These are phyloP conservation scores for Didymella glomerata DNA, from an alignment of 2,329 filamentous ascomycete species.

Conservation along the genomic window DNA sequence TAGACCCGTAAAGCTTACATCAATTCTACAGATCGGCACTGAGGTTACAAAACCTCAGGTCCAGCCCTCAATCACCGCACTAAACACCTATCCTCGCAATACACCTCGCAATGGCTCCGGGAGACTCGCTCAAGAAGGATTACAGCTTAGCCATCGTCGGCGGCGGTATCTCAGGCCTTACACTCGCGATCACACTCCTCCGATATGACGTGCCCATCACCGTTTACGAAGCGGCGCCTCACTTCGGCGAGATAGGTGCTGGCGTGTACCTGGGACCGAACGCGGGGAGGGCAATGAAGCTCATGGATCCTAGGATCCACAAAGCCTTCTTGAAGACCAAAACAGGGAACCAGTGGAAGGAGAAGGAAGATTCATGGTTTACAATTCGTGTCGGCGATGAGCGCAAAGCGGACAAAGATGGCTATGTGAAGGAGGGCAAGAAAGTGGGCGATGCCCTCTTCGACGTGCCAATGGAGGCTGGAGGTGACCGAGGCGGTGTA, in stretches of 20 bases:
- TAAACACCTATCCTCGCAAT: background rate
- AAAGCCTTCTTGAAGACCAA: constrained; percentile 54
- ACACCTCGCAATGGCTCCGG: constrained; percentile 30
- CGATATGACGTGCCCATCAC: constrained; percentile 57
- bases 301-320: constrained; percentile 57
- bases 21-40: background rate
- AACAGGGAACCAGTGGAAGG: constrained; percentile 49
- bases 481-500: constrained; percentile 48
- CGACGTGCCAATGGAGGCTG: constrained; percentile 36
- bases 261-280: constrained; percentile 67
- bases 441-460: constrained; percentile 45
- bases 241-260: constrained; percentile 67
- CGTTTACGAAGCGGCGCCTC: constrained; percentile 65
- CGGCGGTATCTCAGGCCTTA: constrained; percentile 66
- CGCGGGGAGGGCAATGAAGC: constrained; percentile 62
- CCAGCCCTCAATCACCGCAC: background rate
- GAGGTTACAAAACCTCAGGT: background rate
- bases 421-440: constrained; percentile 37
- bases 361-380: constrained; percentile 40
- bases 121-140: constrained; percentile 37
- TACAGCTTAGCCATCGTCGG: constrained; percentile 66
- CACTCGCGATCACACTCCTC: constrained; percentile 62
- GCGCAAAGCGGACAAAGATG: constrained; percentile 42
- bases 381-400: constrained; percentile 45
- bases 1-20: constrained; percentile 5